phyloP scores from a whole-genome alignment of 352 stramenopile species.

The Pythium sp. region DNA sequence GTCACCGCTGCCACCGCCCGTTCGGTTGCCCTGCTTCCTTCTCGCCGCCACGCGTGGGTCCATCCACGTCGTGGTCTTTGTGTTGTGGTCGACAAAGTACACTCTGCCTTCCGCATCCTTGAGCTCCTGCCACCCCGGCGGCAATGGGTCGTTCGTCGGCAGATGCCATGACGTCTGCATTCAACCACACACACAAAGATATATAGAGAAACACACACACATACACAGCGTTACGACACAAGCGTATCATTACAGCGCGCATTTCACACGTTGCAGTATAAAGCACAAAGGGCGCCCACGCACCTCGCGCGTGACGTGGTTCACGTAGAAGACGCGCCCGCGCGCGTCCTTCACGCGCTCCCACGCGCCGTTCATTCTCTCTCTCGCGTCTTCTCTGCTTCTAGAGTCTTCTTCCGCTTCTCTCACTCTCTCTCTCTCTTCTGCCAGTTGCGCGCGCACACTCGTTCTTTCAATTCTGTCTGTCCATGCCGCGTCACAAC shows the following conservation, averaged over 20 bases:
- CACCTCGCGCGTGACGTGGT: conserved; percentile 78
- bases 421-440: conserved; percentile 1
- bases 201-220: conserved; percentile 6
- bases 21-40: neutral
- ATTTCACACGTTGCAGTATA: neutral
- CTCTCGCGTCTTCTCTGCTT: neutral
- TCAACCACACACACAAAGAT: conserved; percentile 1
- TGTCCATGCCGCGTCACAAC: too few relatives aligned
- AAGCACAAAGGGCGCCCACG: neutral
- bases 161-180: conserved; percentile 77
- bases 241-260: neutral
- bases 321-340: conserved; percentile 85
- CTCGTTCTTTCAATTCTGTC: neutral
- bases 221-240: neutral
- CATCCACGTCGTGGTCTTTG: conserved; percentile 73
- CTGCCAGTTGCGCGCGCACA: neutral
- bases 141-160: conserved; percentile 63
- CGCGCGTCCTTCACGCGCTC: conserved; percentile 80
- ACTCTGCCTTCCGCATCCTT: conserved; percentile 68
- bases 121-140: conserved; percentile 77
- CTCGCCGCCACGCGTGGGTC: conserved; percentile 57
- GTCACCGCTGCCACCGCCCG: conserved; percentile 22
- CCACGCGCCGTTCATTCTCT: conserved; percentile 28
- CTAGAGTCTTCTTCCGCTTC: neutral
- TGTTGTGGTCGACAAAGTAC: conserved; percentile 85